Evolutionary conservation across 305 asterid species (phyloP).

Genomic region (Solanum aculeatissimum): DNA sequence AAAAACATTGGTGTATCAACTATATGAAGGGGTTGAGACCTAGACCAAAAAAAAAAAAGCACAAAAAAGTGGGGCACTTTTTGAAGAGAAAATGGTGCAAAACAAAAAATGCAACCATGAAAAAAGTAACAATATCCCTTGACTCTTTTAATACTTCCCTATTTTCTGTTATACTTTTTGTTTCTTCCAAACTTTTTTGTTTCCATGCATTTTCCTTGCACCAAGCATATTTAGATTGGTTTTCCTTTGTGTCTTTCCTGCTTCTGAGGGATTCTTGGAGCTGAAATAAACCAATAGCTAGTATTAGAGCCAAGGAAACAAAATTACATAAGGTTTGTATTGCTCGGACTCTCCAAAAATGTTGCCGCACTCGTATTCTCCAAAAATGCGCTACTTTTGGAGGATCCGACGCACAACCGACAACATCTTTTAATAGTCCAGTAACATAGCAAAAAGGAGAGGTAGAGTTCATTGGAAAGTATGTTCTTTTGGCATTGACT

Average conservation of each 20-base stretch:
- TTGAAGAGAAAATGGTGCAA: neutral
- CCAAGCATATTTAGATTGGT: constrained; percentile 21
- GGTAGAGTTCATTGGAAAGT: neutral
- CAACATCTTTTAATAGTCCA: neutral
- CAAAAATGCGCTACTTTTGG: neutral
- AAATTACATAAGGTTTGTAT: neutral
- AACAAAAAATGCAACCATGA: constrained; percentile 30
- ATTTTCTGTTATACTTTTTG: neutral
- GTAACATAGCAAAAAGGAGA: neutral
- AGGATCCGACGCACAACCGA: neutral
- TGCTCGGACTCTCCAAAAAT: neutral
- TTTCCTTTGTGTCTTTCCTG: constrained; percentile 47
- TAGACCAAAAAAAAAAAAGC: neutral
- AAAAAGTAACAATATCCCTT: constrained; percentile 1
- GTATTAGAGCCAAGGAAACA: neutral
- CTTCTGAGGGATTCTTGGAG: constrained; percentile 49
- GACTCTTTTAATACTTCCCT: constrained; percentile 12
- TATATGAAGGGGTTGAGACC: neutral
- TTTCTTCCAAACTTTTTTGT: constrained; percentile 8
- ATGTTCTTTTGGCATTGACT: neutral
- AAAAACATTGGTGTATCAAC: constrained; percentile 10
- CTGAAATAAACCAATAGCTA: constrained; percentile 19
- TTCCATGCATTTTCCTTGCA: neutral
- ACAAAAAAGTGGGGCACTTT: neutral
- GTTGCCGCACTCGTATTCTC: neutral